Evolutionary conservation across 2,329 filamentous ascomycete species (phyloP).

Genomic region (Pestalotiopsis fici): DNA sequence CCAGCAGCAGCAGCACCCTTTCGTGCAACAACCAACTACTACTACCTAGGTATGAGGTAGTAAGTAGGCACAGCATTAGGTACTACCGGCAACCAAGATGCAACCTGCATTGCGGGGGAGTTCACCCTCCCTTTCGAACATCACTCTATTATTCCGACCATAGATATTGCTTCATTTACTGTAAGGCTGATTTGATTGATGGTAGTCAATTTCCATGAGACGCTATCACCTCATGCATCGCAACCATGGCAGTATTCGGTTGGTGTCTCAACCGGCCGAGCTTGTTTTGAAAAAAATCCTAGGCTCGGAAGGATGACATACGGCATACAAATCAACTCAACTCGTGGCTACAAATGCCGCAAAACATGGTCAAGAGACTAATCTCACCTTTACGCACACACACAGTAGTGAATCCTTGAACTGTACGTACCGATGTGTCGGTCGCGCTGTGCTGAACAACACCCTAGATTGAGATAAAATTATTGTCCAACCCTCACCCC

Average conservation of each 20-base stretch:
- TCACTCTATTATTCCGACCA: conserved; percentile 1
- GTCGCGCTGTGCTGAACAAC: not conserved
- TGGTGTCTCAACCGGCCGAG: not conserved
- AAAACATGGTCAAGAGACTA: not conserved
- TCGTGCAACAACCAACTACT: not conserved
- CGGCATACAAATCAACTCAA: no score
- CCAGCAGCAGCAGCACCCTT: not conserved
- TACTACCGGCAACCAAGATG: not conserved
- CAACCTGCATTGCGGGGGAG: conserved; percentile 1
- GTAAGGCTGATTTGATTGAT: conserved; percentile 6
- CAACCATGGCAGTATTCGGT: not conserved
- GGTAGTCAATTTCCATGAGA: conserved; percentile 3
- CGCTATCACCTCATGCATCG: not conserved
- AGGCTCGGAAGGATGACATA: no score
- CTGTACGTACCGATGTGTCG: no score
- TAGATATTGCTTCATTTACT: conserved; percentile 1
- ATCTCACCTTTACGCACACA: no score
- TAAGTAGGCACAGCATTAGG: no score
- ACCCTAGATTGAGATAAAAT: not conserved
- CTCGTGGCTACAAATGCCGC: not conserved
- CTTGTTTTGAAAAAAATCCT: not conserved
- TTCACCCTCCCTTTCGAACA: not conserved
- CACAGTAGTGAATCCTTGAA: no score
- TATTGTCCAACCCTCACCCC: not conserved
- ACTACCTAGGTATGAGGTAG: no score